phyloP scores from a whole-genome alignment of 176 grass and related monocot genomes.

The Cenchrus americanus region DNA sequence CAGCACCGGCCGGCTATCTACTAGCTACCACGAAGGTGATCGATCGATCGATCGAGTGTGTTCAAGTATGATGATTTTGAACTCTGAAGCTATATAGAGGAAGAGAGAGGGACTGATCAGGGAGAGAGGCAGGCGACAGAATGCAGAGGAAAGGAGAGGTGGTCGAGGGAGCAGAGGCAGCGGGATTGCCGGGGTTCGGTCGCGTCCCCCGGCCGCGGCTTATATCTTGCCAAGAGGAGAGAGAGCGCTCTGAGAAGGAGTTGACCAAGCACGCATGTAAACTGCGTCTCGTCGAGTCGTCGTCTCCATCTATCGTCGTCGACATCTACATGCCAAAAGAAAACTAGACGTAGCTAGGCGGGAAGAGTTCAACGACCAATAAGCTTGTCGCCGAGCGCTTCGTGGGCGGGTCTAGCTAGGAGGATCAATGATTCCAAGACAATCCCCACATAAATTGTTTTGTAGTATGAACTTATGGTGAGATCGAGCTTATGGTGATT shows the following conservation, averaged over 20 bases:
- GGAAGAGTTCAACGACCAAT: slow-evolving; percentile 33
- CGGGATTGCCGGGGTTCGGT: not conserved
- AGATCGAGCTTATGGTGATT: not conserved
- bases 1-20: too few relatives aligned
- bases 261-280: slow-evolving; percentile 34
- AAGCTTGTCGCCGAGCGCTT: not conserved
- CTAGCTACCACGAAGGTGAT: too few relatives aligned
- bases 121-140: not conserved
- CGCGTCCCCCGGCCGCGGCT: not conserved
- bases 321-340: not conserved
- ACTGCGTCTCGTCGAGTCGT: not conserved
- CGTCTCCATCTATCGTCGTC: not conserved
- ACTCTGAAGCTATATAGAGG: not conserved
- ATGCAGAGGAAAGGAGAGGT: not conserved
- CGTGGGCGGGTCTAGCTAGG: not conserved
- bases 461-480: not conserved
- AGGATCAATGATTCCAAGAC: not conserved
- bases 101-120: not conserved
- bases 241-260: not conserved
- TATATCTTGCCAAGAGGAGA: not conserved
- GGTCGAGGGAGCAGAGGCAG: not conserved
- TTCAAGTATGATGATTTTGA: not conserved
- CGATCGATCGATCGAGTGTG: not conserved
- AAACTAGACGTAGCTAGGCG: not conserved
- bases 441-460: not conserved